Evolutionary conservation across 2,329 filamentous ascomycete species (phyloP).

Genomic region (Acephala macrosclerotiorum): DNA sequence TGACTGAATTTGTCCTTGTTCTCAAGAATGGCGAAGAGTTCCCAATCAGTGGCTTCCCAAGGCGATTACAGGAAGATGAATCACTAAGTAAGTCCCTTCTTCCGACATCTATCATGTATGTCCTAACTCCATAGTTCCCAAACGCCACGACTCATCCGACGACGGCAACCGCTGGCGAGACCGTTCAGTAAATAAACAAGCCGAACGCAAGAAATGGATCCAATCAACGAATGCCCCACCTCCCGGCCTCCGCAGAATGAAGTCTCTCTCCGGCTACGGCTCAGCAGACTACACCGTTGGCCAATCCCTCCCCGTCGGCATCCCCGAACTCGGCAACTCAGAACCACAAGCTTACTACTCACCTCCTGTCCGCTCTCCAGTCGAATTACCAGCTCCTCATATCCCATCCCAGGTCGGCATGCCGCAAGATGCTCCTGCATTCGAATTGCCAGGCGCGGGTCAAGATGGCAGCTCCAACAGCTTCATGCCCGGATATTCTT

Average conservation of each 20-base stretch:
- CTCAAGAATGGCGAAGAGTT: slow-evolving; percentile 5
- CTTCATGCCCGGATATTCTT: no score
- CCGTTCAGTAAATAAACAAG: not conserved
- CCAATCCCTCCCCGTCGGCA: not conserved
- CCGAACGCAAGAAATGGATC: slow-evolving; percentile 4
- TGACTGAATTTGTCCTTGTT: slow-evolving; percentile 5
- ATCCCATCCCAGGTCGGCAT: not conserved
- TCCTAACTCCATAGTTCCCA: not conserved
- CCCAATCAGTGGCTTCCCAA: slow-evolving; percentile 5
- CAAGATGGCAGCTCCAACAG: not conserved
- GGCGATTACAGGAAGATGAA: slow-evolving; percentile 4
- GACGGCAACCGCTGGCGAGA: slow-evolving; percentile 2
- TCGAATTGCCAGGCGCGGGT: not conserved
- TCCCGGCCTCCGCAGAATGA: not conserved
- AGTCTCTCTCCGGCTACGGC: slow-evolving; percentile 1
- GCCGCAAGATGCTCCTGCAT: not conserved
- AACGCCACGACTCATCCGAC: not conserved
- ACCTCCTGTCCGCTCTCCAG: not conserved
- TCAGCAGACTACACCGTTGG: not conserved
- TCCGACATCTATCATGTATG: not conserved
- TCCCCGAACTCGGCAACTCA: not conserved
- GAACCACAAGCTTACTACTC: not conserved
- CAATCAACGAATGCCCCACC: not conserved
- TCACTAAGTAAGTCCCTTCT: not conserved
- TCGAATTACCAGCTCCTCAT: not conserved